Evolutionary conservation across 108 stramenopile species (phyloP), one percentile per base, ranked within the genome.

Genomic region (Stephanodiscus minutulus): DNA sequence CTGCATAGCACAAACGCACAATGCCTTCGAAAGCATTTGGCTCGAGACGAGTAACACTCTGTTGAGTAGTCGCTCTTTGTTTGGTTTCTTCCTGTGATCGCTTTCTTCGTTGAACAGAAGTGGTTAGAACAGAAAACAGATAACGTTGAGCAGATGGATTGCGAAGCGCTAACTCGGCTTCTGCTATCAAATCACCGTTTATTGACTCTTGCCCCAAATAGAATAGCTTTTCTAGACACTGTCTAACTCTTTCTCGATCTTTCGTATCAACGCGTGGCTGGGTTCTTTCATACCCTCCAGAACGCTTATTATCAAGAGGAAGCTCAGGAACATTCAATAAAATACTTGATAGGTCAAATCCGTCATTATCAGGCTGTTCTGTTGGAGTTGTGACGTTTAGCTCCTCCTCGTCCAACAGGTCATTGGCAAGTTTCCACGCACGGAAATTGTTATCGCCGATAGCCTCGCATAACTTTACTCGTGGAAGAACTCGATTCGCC

Each of bases 101-200:
- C 36, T 79, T 83, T 21, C 68, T 43, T 28, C 85, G 73, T 67
- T 91, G 81, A 44, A 78, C 70, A 35, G 59, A 60, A 41, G 59
- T 21, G n/a, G 20, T 72, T 50, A 95, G 61, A 22, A 95, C 87
- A 1, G 84, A 81, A 33, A 91, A 72, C 21, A 95, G 68, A 55
- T 91, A 95, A 20, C 77, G 73, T 54, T 89, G 89, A 59, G 93
- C 93, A 20, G 93, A 88, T 10, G 88, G 82, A 48, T 92, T 91
- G 12, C 88, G 81, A 25, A 95, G 74, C 21, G 93, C 93, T 33
- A 83, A 66, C 68, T 95, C 91, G 20, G 90, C 89, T 35, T 91
- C 90, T 48, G 68, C 76, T 39, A 91, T 82, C 15, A 94, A 74
- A 79, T 89, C 87, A 52, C 83, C 68, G 17, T 85, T 88, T 3